Conservation (phyloP, 2,329 filamentous ascomycete genomes). For the Ceratocystis ficicola region DNA sequence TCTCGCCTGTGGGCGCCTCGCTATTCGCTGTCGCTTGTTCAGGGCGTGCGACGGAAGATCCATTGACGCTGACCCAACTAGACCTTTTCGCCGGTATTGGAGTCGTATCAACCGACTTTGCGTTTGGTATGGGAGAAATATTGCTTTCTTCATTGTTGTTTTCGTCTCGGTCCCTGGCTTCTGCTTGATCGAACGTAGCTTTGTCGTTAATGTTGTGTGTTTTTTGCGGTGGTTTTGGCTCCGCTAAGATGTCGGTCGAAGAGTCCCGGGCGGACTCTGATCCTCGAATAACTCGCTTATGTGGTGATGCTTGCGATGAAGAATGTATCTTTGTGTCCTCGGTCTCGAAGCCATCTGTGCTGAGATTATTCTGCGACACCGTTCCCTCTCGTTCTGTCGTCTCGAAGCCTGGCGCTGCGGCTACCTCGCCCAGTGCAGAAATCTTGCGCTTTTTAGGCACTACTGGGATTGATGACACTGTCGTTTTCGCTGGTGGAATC, state of each 20-base stretch:
- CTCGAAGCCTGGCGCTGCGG: not conserved
- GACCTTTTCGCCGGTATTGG: not conserved
- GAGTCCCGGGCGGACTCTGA: not conserved
- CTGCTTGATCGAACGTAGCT: not conserved
- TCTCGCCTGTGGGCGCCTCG: not conserved
- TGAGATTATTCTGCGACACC: not conserved
- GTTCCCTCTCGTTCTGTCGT: not conserved
- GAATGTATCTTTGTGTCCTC: not conserved
- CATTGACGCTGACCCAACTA: slow-evolving; percentile 12
- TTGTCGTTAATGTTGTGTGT: too few relatives aligned
- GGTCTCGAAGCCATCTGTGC: not conserved
- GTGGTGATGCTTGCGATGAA: not conserved
- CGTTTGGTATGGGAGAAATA: not conserved
- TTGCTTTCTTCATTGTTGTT: not conserved
- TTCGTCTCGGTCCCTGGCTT: not conserved
- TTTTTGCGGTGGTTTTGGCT: not conserved
- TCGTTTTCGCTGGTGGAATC: not conserved
- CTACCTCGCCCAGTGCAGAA: not conserved
- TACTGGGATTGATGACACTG: slow-evolving; percentile 7
- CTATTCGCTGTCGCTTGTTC: not conserved
- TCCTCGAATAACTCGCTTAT: not conserved
- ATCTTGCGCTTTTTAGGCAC: slow-evolving; percentile 3
- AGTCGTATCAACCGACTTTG: not conserved
- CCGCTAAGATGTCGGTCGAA: too few relatives aligned
- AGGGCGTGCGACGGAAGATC: not conserved